A percentile compares a stretch with the other conserved stretches of the same genome.
Evolutionary conservation across 2,329 filamentous ascomycete species (phyloP).

Genomic region (Emmonsiellopsis sp.): DNA sequence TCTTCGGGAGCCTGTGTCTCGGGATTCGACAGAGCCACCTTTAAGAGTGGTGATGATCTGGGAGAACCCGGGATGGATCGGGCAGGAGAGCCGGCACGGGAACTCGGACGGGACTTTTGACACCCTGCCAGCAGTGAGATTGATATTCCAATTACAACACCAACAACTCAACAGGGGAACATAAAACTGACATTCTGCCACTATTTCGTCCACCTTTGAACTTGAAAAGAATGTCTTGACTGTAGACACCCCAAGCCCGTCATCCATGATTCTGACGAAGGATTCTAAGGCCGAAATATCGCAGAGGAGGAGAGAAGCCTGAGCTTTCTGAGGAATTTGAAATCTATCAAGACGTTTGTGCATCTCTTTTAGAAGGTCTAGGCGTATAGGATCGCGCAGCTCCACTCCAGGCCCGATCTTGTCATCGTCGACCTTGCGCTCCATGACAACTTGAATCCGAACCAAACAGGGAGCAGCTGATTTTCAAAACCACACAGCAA

Average conservation of each 20-base stretch:
- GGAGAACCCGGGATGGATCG: neutral
- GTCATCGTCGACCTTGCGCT: neutral
- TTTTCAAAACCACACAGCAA: too few relatives aligned
- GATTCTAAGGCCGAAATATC: neutral
- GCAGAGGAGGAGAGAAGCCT: conserved; percentile 1
- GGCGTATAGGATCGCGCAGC: neutral
- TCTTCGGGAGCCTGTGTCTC: neutral
- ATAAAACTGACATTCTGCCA: neutral
- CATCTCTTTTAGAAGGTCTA: conserved; percentile 1
- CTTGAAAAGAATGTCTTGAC: neutral
- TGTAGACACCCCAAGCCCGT: neutral
- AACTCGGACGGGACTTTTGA: neutral
- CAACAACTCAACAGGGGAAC: neutral
- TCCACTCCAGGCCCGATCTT: conserved; percentile 4
- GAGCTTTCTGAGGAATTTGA: conserved; percentile 1
- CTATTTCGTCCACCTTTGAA: neutral
- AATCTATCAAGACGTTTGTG: neutral
- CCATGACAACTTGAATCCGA: too few relatives aligned
- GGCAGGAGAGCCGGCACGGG: neutral
- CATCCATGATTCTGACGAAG: neutral
- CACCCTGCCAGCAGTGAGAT: neutral
- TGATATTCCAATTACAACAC: neutral
- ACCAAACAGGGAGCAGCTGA: too few relatives aligned
- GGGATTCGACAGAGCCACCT: neutral
- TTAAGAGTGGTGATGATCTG: neutral